Percentiles rank a stretch among this genome's conserved stretches.
Evolutionary conservation across 1,139 yeast species (phyloP).

Genomic region (Protomyces inundatus): DNA sequence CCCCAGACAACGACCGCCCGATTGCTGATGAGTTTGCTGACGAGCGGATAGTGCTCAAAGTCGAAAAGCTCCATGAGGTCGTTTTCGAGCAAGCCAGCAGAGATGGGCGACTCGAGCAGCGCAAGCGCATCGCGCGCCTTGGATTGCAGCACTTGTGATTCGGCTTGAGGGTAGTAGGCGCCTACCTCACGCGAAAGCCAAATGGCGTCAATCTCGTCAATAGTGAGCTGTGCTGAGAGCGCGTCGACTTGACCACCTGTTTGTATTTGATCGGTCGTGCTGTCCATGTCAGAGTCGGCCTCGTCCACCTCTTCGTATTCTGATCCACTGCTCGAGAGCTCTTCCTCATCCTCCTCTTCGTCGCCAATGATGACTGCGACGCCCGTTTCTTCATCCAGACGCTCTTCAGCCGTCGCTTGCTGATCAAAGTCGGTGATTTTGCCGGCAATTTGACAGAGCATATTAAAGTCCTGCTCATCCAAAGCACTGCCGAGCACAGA

Average conservation of each 20-base stretch:
- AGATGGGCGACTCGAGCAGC: slow-evolving; percentile 40
- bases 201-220: slow-evolving; percentile 44
- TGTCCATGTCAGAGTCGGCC: slow-evolving; percentile 36
- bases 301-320: slow-evolving; percentile 38
- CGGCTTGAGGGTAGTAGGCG: slow-evolving; percentile 37
- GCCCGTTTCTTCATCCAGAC: slow-evolving; percentile 43
- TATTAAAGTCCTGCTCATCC: slow-evolving; percentile 49
- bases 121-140: slow-evolving; percentile 38
- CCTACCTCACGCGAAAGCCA: slow-evolving; percentile 50
- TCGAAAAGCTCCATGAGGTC: slow-evolving; percentile 51
- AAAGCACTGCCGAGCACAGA: slow-evolving; percentile 49
- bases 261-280: slow-evolving; percentile 26
- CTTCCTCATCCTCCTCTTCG: slow-evolving; percentile 40
- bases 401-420: slow-evolving; percentile 35
- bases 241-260: slow-evolving; percentile 34
- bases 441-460: slow-evolving; percentile 49
- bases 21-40: slow-evolving; percentile 50
- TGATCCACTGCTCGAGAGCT: slow-evolving; percentile 36
- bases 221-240: slow-evolving; percentile 11
- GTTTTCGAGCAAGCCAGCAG: slow-evolving; percentile 48
- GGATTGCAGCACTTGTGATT: slow-evolving; percentile 41
- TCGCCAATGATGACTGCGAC: slow-evolving; percentile 48
- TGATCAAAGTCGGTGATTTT: slow-evolving; percentile 54
- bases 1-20: slow-evolving; percentile 55
- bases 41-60: slow-evolving; percentile 46